Conservation (phyloP, 176 grass and related monocot genomes). For the Bonia amplexicaulis region DNA sequence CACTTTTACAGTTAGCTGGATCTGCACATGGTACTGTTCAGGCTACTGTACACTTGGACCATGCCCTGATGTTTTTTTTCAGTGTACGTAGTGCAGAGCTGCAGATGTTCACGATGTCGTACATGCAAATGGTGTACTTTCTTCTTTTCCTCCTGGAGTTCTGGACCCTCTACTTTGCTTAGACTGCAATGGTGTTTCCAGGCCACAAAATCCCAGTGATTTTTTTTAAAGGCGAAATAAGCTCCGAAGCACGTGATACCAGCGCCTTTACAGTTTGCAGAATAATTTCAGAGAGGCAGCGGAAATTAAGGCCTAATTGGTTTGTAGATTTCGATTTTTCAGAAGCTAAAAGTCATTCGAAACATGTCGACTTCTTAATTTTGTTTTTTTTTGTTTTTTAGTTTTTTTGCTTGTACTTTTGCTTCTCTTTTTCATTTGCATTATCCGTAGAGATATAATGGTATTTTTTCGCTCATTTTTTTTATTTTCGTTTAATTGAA, state of each 20-base stretch:
- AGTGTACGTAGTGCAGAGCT: not conserved
- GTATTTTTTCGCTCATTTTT: no score
- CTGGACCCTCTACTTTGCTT: not conserved
- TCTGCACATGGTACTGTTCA: not conserved
- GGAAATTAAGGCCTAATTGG: no score
- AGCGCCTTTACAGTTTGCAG: not conserved
- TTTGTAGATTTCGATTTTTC: no score
- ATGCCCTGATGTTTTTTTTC: not conserved
- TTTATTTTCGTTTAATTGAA: no score
- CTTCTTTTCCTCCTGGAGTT: not conserved
- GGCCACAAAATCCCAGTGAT: not conserved
- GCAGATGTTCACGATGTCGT: not conserved
- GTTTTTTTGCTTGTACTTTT: no score
- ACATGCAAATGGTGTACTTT: not conserved
- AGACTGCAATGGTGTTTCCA: not conserved
- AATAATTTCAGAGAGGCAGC: not conserved
- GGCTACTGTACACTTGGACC: not conserved
- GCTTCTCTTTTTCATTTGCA: no score
- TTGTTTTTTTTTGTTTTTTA: no score
- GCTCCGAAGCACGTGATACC: not conserved
- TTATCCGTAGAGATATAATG: no score
- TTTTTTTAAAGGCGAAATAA: not conserved
- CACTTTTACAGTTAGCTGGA: not conserved
- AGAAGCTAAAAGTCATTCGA: no score
- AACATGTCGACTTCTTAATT: no score